Base-by-base conservation (phyloP, 73 alveolate species). In the Diophrys appendiculata region DNA sequence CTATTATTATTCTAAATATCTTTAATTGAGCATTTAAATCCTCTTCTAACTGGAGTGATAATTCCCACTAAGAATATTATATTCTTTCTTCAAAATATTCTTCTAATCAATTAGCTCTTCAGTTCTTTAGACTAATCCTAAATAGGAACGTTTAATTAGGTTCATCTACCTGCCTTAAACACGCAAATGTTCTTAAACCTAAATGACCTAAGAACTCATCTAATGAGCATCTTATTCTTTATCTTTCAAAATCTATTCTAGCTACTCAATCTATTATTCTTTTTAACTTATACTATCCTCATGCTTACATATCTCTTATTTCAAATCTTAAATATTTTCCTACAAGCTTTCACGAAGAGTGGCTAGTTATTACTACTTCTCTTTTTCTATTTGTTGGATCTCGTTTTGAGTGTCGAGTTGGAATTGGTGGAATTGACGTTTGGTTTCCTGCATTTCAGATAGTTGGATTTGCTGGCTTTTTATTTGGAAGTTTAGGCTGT, bases 71-170 rank as follows among this genome's bases (percentile, higher is more conserved):
- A 67, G 75, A 26, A 67, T 67, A 54, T 67, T 67, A 54, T 67
- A 67, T 24, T 67, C 75, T 67, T 31, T 67, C 53, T 67, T 67
- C 5, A 67, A 29, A 5, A 67, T 28, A 3, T 67, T 67, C 75
- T 67, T 67, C 24, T 67, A 28, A 3, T 67, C 75, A 2, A 67
- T 31, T 14, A 67, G 75, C 24, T 67, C 43, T 67, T 67, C 75
- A 18, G 29, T 54, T 67, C 75, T 67, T 24, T 23, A 3, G 5
- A 67, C 75, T 2, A 60, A 23, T 11, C 33, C 33, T 11, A 31
- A 31, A 11, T 23, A 27, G 13, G 25, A 3, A 27, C 28, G 18
- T 60, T 60, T 60, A 60, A 60, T 60, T 3, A 60, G n/a, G n/a
- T n/a, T n/a, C n/a, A n/a, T n/a, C n/a, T n/a, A n/a, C n/a, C n/a